Percentiles rank a stretch among this genome's conserved stretches.
Evolutionary conservation across 345 rosid species (phyloP).

Genomic region (Arabidopsis suecica): DNA sequence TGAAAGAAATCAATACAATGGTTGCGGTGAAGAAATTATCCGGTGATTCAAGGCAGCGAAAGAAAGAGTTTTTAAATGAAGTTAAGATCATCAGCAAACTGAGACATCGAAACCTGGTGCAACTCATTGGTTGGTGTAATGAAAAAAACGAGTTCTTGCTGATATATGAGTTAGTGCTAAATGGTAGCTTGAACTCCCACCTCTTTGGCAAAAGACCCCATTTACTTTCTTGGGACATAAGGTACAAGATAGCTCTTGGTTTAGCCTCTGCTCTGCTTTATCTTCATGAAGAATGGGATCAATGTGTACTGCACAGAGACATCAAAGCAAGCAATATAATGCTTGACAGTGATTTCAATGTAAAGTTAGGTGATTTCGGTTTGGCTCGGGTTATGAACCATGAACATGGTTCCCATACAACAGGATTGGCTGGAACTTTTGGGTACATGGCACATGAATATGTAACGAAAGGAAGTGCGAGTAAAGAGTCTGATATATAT

Average conservation of each 20-base stretch:
- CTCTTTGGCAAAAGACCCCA: slow-evolving; percentile 36
- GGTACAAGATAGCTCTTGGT: slow-evolving; percentile 45
- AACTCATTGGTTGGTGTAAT: slow-evolving; percentile 55
- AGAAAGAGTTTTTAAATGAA: slow-evolving; percentile 49
- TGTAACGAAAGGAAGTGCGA: slow-evolving; percentile 43
- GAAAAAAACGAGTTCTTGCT: slow-evolving; percentile 45
- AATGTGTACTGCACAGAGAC: slow-evolving; percentile 51
- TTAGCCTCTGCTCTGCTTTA: slow-evolving; percentile 50
- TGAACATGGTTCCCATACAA: slow-evolving; percentile 48
- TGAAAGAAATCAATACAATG: slow-evolving; percentile 23
- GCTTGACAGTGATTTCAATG: slow-evolving; percentile 50
- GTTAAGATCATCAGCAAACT: slow-evolving; percentile 47
- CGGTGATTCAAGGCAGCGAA: slow-evolving; percentile 47
- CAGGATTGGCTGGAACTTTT: slow-evolving; percentile 51
- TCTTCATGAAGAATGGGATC: slow-evolving; percentile 57
- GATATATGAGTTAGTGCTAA: slow-evolving; percentile 49
- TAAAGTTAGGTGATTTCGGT: slow-evolving; percentile 59
- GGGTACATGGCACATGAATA: slow-evolving; percentile 57
- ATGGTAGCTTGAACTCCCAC: slow-evolving; percentile 48
- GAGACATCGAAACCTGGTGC: slow-evolving; percentile 51
- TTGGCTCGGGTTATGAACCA: slow-evolving; percentile 50
- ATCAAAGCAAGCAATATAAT: slow-evolving; percentile 50
- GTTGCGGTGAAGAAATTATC: slow-evolving; percentile 55
- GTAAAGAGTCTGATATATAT: slow-evolving; percentile 51
- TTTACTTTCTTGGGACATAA: slow-evolving; percentile 39